Base-by-base conservation (phyloP, 768 basidiomycete species). In the Tricholomella constricta region DNA sequence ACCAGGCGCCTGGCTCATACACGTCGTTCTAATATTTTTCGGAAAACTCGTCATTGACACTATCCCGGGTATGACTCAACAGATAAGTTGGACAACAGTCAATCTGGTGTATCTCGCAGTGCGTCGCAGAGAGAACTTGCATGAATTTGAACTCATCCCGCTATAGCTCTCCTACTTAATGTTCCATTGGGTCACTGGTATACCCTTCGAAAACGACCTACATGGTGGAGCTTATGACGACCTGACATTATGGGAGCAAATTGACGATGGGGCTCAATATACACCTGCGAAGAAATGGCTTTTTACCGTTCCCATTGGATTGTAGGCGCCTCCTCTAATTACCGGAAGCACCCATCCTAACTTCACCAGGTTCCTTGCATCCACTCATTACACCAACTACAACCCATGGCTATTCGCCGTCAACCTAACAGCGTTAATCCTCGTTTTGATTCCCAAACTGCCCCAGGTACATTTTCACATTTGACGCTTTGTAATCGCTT, bases 201-300 rank as follows among this genome's bases (percentile, higher is more conserved):
- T 96, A 37, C 96, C 96, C 7, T 98, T 98, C 69, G 88, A 94
- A 63, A 86, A 84, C 51, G 86, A 90, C 55, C 75, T 88, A 38
- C 89, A 92, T 61, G 88, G 87, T 10, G 97, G 97, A 20, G 97
- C 94, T 11, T 99, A 96, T 72, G 97, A 98, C 68, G 93, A 98
- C 62, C 81, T 98, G 43, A 98, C 97, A 0, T 76, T 99, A 26
- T 99, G 97, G 97, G 97, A 99, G 67, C 97, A 99, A 78, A 99
- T 99, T 45, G 97, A 99, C 70, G 89, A 91, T 45, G 97, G 97
- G 34, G 97, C 95, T 1, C 97, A 98, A 65, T 97, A 98, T 71
- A 99, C 97, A 5, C 97, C 97, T 1, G 88, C 97, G 5, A 97
- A 93, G 77, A 99, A 99, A 68, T 98, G 94, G 93, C 77, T 99